Evolutionary conservation across 805 yeast genomes (phyloP), one percentile per base, ranked within the genome.

Genomic region (Saturnispora quitensis): DNA sequence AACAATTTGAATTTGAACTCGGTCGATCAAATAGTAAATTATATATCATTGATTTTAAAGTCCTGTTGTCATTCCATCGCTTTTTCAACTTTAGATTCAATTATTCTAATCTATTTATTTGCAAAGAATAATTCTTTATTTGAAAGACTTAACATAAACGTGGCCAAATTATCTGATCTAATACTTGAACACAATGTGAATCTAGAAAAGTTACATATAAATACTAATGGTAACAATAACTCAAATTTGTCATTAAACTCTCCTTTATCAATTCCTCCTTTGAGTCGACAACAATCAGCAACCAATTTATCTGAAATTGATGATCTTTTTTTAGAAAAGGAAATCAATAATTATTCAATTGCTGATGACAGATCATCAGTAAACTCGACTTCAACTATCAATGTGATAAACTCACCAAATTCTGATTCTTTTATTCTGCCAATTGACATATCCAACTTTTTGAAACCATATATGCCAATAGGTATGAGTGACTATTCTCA

Each of bases 401-500:
- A 31, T 13, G 15, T 31, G 13, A 31, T 31, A 12, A 31, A 31
- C 15, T 31, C 34, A 31, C 15, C 34, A 20, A 17, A 13, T 7
- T 24, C 45, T 28, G 47, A 51, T 18, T 47, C 47, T 2, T 27
- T 36, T 9, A 35, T 56, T 9, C 6, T 25, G 13, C 28, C 47
- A 13, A 42, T 62, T 25, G 70, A 62, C n/a, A 68, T 70, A 36
- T 73, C 71, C 36, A 62, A 78, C 47, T 58, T 69, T 36, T 35
- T 43, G 18, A 63, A 77, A 50, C 81, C 86, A 5, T 69, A 63
- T 25, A 74, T 72, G 12, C 84, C 84, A 4, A 63, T 72, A 1
- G 87, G 88, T 3, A 80, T 82, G 86, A 77, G 86, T 0, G 58
- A 61, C 17, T 76, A 71, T 47, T 81, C 84, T 1, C 73, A 72